phyloP scores from a whole-genome alignment of 495 filamentous ascomycete genomes.

The Penicillium riverlandense region DNA sequence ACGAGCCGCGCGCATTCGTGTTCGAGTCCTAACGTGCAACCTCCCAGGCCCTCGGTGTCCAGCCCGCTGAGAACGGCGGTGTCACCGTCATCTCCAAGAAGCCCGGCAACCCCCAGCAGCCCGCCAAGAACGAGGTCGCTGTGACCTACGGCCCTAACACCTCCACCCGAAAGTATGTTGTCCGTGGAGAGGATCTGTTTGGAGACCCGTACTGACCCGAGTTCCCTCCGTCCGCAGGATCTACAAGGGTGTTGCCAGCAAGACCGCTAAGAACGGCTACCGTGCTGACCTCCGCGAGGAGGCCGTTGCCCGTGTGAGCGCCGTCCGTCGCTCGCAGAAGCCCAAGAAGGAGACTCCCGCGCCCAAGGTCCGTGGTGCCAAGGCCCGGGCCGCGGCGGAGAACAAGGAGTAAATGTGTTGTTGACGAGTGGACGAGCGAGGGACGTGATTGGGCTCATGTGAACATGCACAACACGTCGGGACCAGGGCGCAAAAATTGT shows the following conservation, averaged over 20 bases:
- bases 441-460: conserved; percentile 1
- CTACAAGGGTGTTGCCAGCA: conserved; percentile 76
- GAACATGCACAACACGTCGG: no score
- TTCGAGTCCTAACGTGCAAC: conserved; percentile 4
- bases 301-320: conserved; percentile 82
- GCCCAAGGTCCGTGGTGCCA: conserved; percentile 69
- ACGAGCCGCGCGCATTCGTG: neutral
- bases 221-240: conserved; percentile 47
- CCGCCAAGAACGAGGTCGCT: conserved; percentile 55
- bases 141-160: conserved; percentile 62
- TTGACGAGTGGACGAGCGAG: conserved; percentile 10
- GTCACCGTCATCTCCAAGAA: conserved; percentile 81
- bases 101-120: conserved; percentile 54
- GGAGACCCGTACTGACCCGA: conserved; percentile 7
- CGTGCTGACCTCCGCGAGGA: conserved; percentile 79
- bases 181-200: no score
- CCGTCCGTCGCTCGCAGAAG: conserved; percentile 72
- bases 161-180: conserved; percentile 67
- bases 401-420: conserved; percentile 33
- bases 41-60: conserved; percentile 71
- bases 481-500: no score
- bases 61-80: conserved; percentile 56
- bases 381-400: conserved; percentile 66
- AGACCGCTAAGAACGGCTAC: conserved; percentile 75
- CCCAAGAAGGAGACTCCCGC: conserved; percentile 67